Percentiles rank a stretch among this genome's conserved stretches.
Evolutionary conservation across 768 basidiomycete species (phyloP).

Genomic region (Rhizopogon sp.): DNA sequence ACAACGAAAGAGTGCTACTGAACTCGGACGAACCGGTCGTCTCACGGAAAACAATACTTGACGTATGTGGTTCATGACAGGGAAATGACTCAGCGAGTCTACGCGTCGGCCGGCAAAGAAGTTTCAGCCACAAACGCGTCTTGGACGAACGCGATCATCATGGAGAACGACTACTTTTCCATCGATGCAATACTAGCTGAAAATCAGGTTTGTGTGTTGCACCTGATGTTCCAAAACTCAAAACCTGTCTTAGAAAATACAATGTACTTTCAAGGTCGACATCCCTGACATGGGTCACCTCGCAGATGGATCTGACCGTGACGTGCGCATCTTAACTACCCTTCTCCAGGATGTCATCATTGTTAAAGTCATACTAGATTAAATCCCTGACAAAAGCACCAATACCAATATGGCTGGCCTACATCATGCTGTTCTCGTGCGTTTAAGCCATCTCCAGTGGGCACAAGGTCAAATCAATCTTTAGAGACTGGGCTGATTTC

Average conservation of each 20-base stretch:
- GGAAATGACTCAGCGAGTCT: not conserved
- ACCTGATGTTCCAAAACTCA: not conserved
- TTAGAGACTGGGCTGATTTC: slow-evolving; percentile 86
- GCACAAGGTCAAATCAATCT: slow-evolving; percentile 1
- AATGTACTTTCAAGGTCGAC: slow-evolving; percentile 87
- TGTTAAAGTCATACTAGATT: slow-evolving; percentile 47
- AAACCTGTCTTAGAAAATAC: slow-evolving; percentile 62
- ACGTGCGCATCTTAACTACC: slow-evolving; percentile 45
- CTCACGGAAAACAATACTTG: slow-evolving; percentile 10
- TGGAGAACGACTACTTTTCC: slow-evolving; percentile 93
- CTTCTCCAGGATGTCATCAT: not conserved
- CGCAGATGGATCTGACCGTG: slow-evolving; percentile 78
- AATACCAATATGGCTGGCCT: slow-evolving; percentile 88
- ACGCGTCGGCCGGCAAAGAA: not conserved
- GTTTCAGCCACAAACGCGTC: slow-evolving; percentile 18
- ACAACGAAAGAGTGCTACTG: slow-evolving; percentile 5
- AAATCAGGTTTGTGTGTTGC: slow-evolving; percentile 60
- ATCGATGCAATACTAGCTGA: slow-evolving; percentile 89
- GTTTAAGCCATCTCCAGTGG: slow-evolving; percentile 8
- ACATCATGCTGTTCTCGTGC: slow-evolving; percentile 79
- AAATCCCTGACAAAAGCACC: slow-evolving; percentile 70
- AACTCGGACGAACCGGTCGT: slow-evolving; percentile 10
- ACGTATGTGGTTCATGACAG: slow-evolving; percentile 19
- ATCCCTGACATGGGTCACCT: slow-evolving; percentile 87
- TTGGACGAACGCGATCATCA: slow-evolving; percentile 23